Evolutionary conservation across 768 basidiomycete genomes (phyloP), one percentile per base, ranked within the genome.

Genomic region (Lactifluus echinatus): DNA sequence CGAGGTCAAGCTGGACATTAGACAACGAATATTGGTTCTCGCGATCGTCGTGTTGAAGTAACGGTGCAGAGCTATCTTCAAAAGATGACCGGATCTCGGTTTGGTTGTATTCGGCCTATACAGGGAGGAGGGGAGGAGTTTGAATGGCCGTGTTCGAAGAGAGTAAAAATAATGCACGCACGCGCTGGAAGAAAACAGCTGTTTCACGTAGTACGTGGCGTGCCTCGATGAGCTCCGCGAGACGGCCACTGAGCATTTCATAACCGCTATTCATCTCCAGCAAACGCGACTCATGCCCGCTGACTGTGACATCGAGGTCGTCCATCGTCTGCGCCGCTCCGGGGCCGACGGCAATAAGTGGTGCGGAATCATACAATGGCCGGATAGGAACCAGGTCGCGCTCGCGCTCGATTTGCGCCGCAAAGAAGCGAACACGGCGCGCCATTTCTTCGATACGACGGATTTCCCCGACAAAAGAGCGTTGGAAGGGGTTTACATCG

Each of bases 401-500:
- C 68, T 94, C 88, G 65, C 88, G 88, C 63, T 85, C 81, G 61
- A 96, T 92, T 67, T 97, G 93, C 28, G 79, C 74, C 1, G 79
- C 70, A 67, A 98, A 96, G 72, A 97, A 94, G 55, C 93, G 86
- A 49, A 93, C 84, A 34, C 93, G 88, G 63, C 96, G 89, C 8
- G 89, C 87, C 87, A 95, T 94, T 68, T 99, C 95, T 70, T 96
- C 95, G 58, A 95, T 81, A 62, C 89, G 85, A 36, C 96, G 85
- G 63, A 99, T 92, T 70, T 96, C 94, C 34, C 89, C 91, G 59
- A 96, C 91, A 71, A 95, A 99, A 5, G 94, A 93, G 62, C 96
- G 90, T 77, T 99, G 95, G 76, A 98, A 99, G 17, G 95, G 89
- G 71, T 95, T 97, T 65, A 97, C 84, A 60, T 82, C 82, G 12